These are phyloP conservation scores for Saitozyma sp. DNA, from an alignment of 768 basidiomycete species.

Conservation along the genomic window DNA sequence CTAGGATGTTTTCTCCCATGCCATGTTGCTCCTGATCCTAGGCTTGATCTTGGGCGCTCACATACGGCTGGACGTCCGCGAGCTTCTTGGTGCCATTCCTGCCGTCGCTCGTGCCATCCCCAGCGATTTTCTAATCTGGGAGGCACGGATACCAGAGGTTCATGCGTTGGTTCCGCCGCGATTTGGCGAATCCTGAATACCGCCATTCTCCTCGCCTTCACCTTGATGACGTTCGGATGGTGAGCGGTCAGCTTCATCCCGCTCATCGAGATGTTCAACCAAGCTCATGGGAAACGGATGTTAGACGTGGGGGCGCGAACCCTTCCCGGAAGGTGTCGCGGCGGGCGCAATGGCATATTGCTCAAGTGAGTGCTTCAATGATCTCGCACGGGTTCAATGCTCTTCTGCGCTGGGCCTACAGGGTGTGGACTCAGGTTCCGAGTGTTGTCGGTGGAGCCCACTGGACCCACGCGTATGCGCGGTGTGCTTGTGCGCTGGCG, in stretches of 20 bases:
- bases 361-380: slow-evolving; percentile 12
- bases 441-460: slow-evolving; percentile 14
- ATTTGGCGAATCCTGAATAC: slow-evolving; percentile 45
- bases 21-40: slow-evolving; percentile 40
- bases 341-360: slow-evolving; percentile 23
- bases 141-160: slow-evolving; percentile 14
- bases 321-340: slow-evolving; percentile 38
- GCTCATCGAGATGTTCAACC: slow-evolving; percentile 15
- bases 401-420: slow-evolving; percentile 66
- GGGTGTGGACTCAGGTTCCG: slow-evolving; percentile 12
- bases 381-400: slow-evolving; percentile 55
- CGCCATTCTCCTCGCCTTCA: slow-evolving; percentile 29
- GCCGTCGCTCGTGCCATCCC: slow-evolving; percentile 27
- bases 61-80: slow-evolving; percentile 33
- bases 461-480: slow-evolving; percentile 17
- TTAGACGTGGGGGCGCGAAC: slow-evolving; percentile 43
- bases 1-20: not conserved
- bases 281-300: slow-evolving; percentile 18
- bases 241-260: slow-evolving; percentile 14
- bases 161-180: slow-evolving; percentile 32
- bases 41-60: slow-evolving; percentile 42
- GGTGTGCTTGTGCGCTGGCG: slow-evolving; percentile 20
- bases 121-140: slow-evolving; percentile 41
- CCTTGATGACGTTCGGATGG: slow-evolving; percentile 31
- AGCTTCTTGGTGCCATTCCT: slow-evolving; percentile 38